Conservation (phyloP, 495 filamentous ascomycete species). For the Pseudevernia furfuracea region DNA sequence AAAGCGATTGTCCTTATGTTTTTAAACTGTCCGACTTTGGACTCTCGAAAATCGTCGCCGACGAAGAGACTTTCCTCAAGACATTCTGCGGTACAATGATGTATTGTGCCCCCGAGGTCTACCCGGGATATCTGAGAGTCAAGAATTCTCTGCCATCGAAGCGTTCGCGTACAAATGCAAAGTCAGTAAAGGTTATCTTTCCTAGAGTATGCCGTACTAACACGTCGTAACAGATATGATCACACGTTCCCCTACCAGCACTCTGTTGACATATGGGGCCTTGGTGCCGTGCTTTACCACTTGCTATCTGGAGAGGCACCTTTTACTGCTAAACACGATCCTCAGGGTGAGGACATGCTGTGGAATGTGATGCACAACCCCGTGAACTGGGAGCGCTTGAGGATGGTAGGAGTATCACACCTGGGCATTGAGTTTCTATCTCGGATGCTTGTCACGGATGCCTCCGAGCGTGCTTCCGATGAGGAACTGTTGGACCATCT, state of each 20-base stretch:
- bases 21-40: conserved; percentile 96
- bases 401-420: conserved; percentile 48
- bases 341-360: not conserved
- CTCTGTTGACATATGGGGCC: conserved; percentile 89
- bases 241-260: conserved; percentile 65
- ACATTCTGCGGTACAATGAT: conserved; percentile 95
- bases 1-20: conserved; percentile 56
- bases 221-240: conserved; percentile 28
- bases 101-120: conserved; percentile 95
- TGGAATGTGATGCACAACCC: conserved; percentile 56
- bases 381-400: conserved; percentile 54
- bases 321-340: conserved; percentile 69
- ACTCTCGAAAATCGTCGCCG: conserved; percentile 82
- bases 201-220: conserved; percentile 23
- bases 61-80: conserved; percentile 81
- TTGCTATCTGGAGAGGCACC: conserved; percentile 68
- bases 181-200: conserved; percentile 25
- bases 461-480: conserved; percentile 59
- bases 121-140: conserved; percentile 64
- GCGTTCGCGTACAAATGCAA: conserved; percentile 43
- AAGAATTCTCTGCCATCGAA: conserved; percentile 41
- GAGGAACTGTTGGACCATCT: conserved; percentile 53
- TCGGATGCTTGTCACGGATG: conserved; percentile 66
- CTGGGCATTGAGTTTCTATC: conserved; percentile 63
- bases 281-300: conserved; percentile 84